phyloP scores from a whole-genome alignment of 768 basidiomycete genomes.

The Mycena latifolia region DNA sequence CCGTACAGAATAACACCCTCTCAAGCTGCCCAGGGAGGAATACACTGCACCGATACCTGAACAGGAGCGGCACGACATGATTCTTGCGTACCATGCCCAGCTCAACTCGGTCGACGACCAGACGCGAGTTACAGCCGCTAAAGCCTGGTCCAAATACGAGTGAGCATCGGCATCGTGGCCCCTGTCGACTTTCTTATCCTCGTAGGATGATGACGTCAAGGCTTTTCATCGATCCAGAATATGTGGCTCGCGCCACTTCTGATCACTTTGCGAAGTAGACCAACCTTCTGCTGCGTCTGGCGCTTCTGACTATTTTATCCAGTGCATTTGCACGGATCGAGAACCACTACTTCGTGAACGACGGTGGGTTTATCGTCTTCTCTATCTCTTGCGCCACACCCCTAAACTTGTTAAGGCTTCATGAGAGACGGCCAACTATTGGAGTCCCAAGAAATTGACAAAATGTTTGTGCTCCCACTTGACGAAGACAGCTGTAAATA shows the following conservation, averaged over 20 bases:
- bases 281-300: background rate
- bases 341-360: constrained; percentile 92
- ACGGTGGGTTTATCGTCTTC: constrained; percentile 42
- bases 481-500: background rate
- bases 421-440: constrained; percentile 91
- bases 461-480: constrained; percentile 69
- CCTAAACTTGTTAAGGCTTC: constrained; percentile 56
- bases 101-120: constrained; percentile 80
- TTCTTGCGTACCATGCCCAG: constrained; percentile 86
- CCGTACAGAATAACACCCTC: background rate
- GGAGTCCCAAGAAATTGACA: constrained; percentile 86
- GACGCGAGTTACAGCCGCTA: constrained; percentile 76
- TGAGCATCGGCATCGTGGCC: constrained; percentile 51
- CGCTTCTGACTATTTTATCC: constrained; percentile 9
- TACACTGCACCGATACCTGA: constrained; percentile 87
- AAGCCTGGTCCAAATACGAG: constrained; percentile 95
- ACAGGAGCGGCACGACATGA: constrained; percentile 81
- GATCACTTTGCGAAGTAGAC: constrained; percentile 81
- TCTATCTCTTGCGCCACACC: no score
- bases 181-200: constrained; percentile 1
- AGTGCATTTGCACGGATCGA: constrained; percentile 92
- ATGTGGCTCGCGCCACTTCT: constrained; percentile 75
- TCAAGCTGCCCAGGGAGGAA: constrained; percentile 71
- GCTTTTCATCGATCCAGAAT: constrained; percentile 75
- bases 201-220: constrained; percentile 86